These are phyloP conservation scores for Fusarium aywerte DNA, from an alignment of 2,329 filamentous ascomycete genomes.

Conservation along the genomic window DNA sequence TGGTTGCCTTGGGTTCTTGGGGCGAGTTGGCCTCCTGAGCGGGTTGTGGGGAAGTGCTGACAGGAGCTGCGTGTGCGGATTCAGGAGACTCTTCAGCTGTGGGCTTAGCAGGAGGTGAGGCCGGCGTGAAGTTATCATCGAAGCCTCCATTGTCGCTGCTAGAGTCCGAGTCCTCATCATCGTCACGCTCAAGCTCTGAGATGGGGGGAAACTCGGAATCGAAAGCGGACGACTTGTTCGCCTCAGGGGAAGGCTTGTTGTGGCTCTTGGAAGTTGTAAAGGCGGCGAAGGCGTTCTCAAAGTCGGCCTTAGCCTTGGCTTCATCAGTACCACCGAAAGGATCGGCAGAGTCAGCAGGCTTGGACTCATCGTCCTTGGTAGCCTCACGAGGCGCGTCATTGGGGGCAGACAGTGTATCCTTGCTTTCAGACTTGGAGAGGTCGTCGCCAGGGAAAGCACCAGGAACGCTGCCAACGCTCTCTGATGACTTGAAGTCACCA, in stretches of 20 bases:
- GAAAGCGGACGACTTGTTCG: constrained; percentile 64
- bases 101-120: constrained; percentile 58
- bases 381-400: constrained; percentile 39
- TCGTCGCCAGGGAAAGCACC: constrained; percentile 55
- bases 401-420: constrained; percentile 50
- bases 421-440: constrained; percentile 45
- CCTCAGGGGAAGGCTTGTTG: constrained; percentile 55
- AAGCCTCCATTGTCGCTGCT: constrained; percentile 85
- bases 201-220: constrained; percentile 92
- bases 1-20: constrained; percentile 39
- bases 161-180: constrained; percentile 81
- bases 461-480: constrained; percentile 38
- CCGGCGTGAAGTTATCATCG: constrained; percentile 89
- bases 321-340: constrained; percentile 65
- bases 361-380: constrained; percentile 35
- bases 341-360: constrained; percentile 51
- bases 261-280: constrained; percentile 68
- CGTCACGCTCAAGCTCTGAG: constrained; percentile 77
- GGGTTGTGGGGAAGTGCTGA: constrained; percentile 37
- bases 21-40: constrained; percentile 39
- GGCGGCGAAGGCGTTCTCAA: constrained; percentile 85
- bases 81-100: constrained; percentile 29
- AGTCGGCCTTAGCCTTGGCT: constrained; percentile 78
- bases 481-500: constrained; percentile 35
- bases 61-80: constrained; percentile 10